Evolutionary conservation across 805 yeast genomes (phyloP).

Genomic region (Citeromyces nyonsensis): DNA sequence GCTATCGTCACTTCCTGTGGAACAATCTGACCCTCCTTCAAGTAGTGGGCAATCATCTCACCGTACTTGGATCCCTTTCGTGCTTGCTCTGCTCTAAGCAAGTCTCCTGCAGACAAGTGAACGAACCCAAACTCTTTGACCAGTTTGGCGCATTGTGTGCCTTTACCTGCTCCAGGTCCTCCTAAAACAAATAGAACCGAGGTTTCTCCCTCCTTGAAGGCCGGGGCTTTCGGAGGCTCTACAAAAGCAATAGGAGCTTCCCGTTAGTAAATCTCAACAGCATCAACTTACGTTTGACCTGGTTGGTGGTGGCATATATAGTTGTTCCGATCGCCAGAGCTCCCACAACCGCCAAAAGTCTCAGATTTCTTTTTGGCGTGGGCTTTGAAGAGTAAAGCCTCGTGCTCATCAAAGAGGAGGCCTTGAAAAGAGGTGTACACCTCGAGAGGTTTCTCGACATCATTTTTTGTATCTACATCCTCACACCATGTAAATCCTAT

Average conservation of each 20-base stretch:
- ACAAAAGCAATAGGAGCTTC: conserved; percentile 14
- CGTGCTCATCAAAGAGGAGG: too few species aligned
- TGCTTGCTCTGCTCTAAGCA: conserved; percentile 81
- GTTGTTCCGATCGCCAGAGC: conserved; percentile 15
- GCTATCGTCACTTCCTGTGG: conserved; percentile 89
- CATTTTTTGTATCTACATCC: too few species aligned
- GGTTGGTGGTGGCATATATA: conserved; percentile 12
- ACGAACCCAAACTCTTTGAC: conserved; percentile 71
- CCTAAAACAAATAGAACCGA: conserved; percentile 86
- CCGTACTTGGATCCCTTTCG: conserved; percentile 78
- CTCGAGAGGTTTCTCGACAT: too few species aligned
- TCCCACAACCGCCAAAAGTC: conserved; percentile 10
- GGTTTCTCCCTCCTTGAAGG: conserved; percentile 50
- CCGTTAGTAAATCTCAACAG: not conserved
- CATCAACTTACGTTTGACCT: conserved; percentile 8
- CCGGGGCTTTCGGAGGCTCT: conserved; percentile 17
- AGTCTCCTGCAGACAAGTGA: conserved; percentile 93
- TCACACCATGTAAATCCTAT: too few species aligned
- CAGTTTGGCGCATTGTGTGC: conserved; percentile 84
- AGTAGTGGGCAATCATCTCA: conserved; percentile 67
- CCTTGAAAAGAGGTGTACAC: too few species aligned
- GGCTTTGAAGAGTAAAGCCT: too few species aligned
- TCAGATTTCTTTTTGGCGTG: not conserved
- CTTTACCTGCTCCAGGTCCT: conserved; percentile 97
- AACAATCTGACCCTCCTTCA: conserved; percentile 80